Percentiles rank a stretch among this genome's conserved stretches.
Conservation (phyloP, 768 basidiomycete genomes). For the Cystobasidium onofrii region DNA sequence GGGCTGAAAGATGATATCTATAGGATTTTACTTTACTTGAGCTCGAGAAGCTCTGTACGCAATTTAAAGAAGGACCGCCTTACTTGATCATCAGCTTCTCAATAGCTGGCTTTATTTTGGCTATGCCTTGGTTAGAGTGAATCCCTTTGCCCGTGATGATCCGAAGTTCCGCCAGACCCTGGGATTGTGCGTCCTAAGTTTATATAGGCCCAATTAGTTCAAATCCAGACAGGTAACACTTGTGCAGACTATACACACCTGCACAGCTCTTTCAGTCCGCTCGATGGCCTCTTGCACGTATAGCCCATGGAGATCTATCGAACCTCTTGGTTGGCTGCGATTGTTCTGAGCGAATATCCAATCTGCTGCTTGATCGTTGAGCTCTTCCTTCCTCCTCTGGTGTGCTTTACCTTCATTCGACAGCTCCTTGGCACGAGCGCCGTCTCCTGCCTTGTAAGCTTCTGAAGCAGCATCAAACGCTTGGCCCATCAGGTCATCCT, state of each 20-base stretch:
- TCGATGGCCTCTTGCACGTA: conserved; percentile 87
- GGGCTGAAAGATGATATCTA: conserved; percentile 65
- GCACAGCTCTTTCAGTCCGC: conserved; percentile 61
- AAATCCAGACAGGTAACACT: background rate
- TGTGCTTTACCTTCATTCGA: conserved; percentile 72
- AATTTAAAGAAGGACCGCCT: conserved; percentile 41
- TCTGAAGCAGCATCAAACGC: conserved; percentile 53
- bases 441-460: conserved; percentile 65
- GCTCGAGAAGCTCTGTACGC: background rate
- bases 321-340: conserved; percentile 63
- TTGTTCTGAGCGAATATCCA: conserved; percentile 90
- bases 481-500: conserved; percentile 68
- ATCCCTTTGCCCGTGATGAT: conserved; percentile 80
- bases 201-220: background rate
- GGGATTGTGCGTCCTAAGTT: conserved; percentile 54
- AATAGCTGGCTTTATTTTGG: conserved; percentile 87
- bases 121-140: conserved; percentile 65
- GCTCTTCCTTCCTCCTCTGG: conserved; percentile 63
- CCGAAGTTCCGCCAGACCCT: conserved; percentile 59
- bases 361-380: conserved; percentile 72
- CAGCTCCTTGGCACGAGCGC: conserved; percentile 70
- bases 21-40: background rate
- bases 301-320: conserved; percentile 81
- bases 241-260: background rate
- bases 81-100: conserved; percentile 68